Evolutionary conservation across 306 rosid species (phyloP).

Genomic region (Biancaea sappan): DNA sequence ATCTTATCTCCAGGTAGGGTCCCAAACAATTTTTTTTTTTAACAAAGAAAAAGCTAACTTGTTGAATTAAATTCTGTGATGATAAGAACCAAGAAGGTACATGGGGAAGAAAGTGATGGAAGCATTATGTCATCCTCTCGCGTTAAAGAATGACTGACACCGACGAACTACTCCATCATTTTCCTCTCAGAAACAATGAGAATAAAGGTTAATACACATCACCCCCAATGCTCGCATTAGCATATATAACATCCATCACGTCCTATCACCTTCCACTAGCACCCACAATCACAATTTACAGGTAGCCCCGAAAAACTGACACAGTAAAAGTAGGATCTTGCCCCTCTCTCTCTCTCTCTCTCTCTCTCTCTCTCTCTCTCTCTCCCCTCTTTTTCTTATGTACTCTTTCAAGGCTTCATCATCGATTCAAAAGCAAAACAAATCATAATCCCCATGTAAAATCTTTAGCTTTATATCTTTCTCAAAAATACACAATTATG

Average conservation of each 20-base stretch:
- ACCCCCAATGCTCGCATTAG: background rate
- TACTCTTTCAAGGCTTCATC: constrained; percentile 21
- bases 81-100: background rate
- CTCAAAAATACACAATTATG: constrained; percentile 27
- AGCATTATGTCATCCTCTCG: constrained; percentile 23
- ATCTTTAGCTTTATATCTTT: constrained; percentile 24
- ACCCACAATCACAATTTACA: constrained; percentile 33
- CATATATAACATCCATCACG: constrained; percentile 35
- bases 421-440: constrained; percentile 26
- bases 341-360: constrained; percentile 9
- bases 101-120: constrained; percentile 22
- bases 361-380: constrained; percentile 1
- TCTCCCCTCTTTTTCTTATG: background rate
- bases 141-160: constrained; percentile 30
- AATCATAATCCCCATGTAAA: constrained; percentile 23
- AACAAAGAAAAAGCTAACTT: background rate
- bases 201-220: background rate
- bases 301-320: background rate
- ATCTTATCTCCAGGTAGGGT: too few relatives aligned
- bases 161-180: constrained; percentile 29
- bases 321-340: constrained; percentile 28
- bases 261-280: constrained; percentile 38
- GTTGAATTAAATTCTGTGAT: background rate
- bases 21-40: too few relatives aligned
- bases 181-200: constrained; percentile 25